phyloP scores from a whole-genome alignment of 768 basidiomycete species.

The Mycena venus region DNA sequence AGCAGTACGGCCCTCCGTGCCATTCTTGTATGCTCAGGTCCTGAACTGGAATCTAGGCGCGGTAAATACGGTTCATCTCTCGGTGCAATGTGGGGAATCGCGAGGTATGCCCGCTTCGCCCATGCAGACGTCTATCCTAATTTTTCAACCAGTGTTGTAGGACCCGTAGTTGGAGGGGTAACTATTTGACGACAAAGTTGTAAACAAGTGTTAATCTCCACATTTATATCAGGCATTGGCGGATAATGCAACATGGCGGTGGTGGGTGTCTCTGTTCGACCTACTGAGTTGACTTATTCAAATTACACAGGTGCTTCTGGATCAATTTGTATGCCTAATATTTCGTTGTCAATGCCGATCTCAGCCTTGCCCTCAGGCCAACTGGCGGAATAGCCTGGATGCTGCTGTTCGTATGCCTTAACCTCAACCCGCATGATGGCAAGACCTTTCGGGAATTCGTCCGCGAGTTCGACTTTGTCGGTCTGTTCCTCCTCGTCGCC shows the following conservation, averaged over 20 bases:
- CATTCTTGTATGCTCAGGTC: background rate
- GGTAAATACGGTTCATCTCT: slow-evolving; percentile 82
- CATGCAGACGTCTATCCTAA: background rate
- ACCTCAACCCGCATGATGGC: slow-evolving; percentile 79
- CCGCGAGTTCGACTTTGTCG: slow-evolving; percentile 78
- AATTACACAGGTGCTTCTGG: slow-evolving; percentile 73
- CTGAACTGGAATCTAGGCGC: slow-evolving; percentile 57
- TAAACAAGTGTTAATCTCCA: background rate
- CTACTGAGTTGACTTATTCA: no score
- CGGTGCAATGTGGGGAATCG: slow-evolving; percentile 84
- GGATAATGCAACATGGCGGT: slow-evolving; percentile 84
- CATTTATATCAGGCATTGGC: slow-evolving; percentile 67
- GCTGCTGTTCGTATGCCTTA: slow-evolving; percentile 79
- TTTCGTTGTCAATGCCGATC: background rate
- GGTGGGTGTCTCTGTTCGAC: no score
- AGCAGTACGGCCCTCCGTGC: slow-evolving; percentile 64
- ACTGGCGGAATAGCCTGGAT: slow-evolving; percentile 76
- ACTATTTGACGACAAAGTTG: no score
- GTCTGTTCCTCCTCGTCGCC: slow-evolving; percentile 70
- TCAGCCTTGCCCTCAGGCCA: slow-evolving; percentile 58
- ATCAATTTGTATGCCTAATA: slow-evolving; percentile 70
- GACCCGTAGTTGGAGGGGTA: slow-evolving; percentile 88
- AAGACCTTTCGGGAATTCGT: slow-evolving; percentile 69
- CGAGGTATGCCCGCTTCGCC: slow-evolving; percentile 45
- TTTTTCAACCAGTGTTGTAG: slow-evolving; percentile 65